phyloP scores from a whole-genome alignment of 805 yeast species.

The Komagataella mondaviorum region DNA sequence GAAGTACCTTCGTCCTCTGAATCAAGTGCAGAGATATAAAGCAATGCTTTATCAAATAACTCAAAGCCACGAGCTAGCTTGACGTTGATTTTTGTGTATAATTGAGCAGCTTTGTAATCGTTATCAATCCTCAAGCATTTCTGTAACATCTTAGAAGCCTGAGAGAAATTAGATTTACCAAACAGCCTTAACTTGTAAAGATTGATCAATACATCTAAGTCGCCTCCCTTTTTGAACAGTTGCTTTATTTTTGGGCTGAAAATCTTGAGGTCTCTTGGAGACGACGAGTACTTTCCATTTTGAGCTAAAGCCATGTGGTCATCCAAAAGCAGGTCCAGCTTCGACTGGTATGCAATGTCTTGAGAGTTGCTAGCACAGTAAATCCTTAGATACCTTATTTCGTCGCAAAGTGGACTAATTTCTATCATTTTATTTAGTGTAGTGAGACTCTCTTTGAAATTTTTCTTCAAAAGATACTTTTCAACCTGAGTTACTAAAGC shows the following conservation, averaged over 20 bases:
- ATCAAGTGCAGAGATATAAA: constrained; percentile 14
- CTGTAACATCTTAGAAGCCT: constrained; percentile 10
- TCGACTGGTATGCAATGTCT: constrained; percentile 7
- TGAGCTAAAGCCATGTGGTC: constrained; percentile 10
- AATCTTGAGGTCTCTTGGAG: not conserved
- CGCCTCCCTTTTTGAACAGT: constrained; percentile 8
- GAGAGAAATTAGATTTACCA: constrained; percentile 9
- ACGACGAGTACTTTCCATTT: constrained; percentile 2
- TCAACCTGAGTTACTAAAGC: constrained; percentile 1
- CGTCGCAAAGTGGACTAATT: constrained; percentile 29
- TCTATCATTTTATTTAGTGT: constrained; percentile 20
- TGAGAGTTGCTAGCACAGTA: constrained; percentile 11
- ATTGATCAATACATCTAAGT: constrained; percentile 10
- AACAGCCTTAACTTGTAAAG: constrained; percentile 15
- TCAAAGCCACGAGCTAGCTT: constrained; percentile 26
- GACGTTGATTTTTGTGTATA: constrained; percentile 36
- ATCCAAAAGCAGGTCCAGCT: constrained; percentile 9
- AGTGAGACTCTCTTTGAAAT: constrained; percentile 15
- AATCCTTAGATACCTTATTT: constrained; percentile 19
- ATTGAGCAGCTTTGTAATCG: constrained; percentile 50
- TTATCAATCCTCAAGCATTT: constrained; percentile 70
- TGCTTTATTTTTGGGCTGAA: not conserved
- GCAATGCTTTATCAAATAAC: constrained; percentile 30
- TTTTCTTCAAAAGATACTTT: constrained; percentile 4
- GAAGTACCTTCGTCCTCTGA: not conserved